Evolutionary conservation across 2,329 filamentous ascomycete genomes (phyloP).

Genomic region (Taxawa tesnikishii): DNA sequence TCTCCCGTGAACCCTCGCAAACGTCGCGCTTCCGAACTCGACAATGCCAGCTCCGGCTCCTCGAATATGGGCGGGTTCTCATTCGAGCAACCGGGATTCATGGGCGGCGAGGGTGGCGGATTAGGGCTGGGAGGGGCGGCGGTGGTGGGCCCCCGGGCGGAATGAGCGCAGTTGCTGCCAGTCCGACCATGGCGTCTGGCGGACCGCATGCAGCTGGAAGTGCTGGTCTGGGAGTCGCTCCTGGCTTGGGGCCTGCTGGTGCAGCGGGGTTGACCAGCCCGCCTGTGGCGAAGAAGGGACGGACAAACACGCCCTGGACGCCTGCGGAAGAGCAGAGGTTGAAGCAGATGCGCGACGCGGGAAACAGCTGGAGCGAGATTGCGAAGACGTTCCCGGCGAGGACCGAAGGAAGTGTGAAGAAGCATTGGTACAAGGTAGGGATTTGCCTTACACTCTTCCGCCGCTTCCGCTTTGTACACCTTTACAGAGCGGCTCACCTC

Average conservation of each 20-base stretch:
- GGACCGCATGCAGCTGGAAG: neutral
- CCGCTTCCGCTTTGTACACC: neutral
- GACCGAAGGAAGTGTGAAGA: slow-evolving; percentile 97
- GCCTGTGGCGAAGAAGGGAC: slow-evolving; percentile 76
- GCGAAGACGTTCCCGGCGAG: slow-evolving; percentile 93
- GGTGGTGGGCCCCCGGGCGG: slow-evolving; percentile 2
- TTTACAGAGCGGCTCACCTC: slow-evolving; percentile 1
- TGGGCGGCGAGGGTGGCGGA: slow-evolving; percentile 10
- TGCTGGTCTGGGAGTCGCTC: neutral
- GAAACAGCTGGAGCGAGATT: slow-evolving; percentile 95
- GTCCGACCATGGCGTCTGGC: slow-evolving; percentile 5
- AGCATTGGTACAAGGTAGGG: slow-evolving; percentile 94
- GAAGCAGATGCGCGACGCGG: slow-evolving; percentile 87
- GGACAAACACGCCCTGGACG: slow-evolving; percentile 98
- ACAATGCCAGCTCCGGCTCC: slow-evolving; percentile 15
- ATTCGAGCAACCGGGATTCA: slow-evolving; percentile 12
- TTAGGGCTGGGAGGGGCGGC: neutral
- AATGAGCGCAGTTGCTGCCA: slow-evolving; percentile 5
- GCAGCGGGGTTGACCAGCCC: slow-evolving; percentile 26
- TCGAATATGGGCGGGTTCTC: slow-evolving; percentile 16
- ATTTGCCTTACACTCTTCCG: neutral
- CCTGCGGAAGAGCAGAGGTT: slow-evolving; percentile 83
- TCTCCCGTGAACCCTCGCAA: slow-evolving; percentile 22
- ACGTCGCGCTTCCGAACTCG: slow-evolving; percentile 22
- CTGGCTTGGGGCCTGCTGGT: slow-evolving; percentile 11